Conservation (phyloP, 306 rosid species). For the Pachyrhizus erosus region DNA sequence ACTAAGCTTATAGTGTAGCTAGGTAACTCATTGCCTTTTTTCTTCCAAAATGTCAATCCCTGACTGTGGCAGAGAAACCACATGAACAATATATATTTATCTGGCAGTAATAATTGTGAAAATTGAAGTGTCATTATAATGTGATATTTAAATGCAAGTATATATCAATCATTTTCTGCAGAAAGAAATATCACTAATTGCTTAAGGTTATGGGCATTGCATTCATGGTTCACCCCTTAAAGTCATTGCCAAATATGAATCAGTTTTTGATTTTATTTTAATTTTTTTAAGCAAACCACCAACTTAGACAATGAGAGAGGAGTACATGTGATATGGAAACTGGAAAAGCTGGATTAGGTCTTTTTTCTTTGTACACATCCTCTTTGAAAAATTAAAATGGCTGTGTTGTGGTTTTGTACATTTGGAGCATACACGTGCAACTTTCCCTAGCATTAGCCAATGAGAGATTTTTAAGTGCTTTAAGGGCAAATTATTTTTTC, state of each 20-base stretch:
- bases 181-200: background rate
- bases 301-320: background rate
- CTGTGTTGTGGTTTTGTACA: background rate
- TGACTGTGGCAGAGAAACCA: background rate
- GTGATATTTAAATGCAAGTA: background rate
- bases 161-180: constrained; percentile 1
- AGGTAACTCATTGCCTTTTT: constrained; percentile 14
- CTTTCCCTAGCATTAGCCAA: no score
- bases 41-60: background rate
- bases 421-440: no score
- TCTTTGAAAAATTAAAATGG: background rate
- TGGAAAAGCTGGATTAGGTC: background rate
- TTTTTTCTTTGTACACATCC: background rate
- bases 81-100: background rate
- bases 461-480: no score
- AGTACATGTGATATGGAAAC: background rate
- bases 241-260: background rate
- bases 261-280: background rate
- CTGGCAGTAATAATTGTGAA: background rate
- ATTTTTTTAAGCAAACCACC: background rate
- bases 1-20: background rate
- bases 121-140: background rate
- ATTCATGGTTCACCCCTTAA: background rate
- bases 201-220: background rate
- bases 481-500: no score